Base-by-base conservation (phyloP, 768 basidiomycete species). In the Rhodosporidiobolus sp. region DNA sequence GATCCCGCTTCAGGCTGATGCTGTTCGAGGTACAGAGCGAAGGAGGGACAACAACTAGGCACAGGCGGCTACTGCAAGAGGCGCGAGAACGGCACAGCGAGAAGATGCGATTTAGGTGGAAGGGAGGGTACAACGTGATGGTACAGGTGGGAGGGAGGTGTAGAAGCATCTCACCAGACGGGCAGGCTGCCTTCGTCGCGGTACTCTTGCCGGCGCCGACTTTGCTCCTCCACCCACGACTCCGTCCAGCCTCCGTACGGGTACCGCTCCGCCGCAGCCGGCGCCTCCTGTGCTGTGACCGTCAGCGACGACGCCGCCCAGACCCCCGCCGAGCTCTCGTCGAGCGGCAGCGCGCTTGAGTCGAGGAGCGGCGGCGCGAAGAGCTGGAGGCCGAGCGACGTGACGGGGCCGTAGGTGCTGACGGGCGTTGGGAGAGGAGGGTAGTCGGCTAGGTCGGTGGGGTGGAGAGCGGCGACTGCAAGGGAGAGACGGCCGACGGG, bases 181-280 rank as follows among this genome's bases (percentile, higher is more conserved):
- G 32, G 62, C 50, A n/a, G n/a, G 35, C 9, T n/a, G n/a, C n/a
- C 50, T 1, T 17, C 5, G 8, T 26, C 4, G 60, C 20, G 38
- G 11, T 32, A 22, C 30, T 34, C 60, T 2, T 4, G n/a, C 60
- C 28, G 7, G 32, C 20, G 26, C 24, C 30, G 22, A 16, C n/a
- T 43, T n/a, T 63, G 62, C 50, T 38, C 52, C 8, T 35, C 62
- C 34, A 63, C 35, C 62, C 62, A 63, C 34, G 35, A 14, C 38
- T 63, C 50, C 17, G 62, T 63, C 35, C 35, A 63, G 16, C 16
- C 5, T 16, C 20, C 35, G 19, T 8, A 20, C 9, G 8, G 11
- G 35, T 49, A 26, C 53, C 53, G 34, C 19, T 52, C 50, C 50
- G 50, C 9, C 19, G n/a, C 8, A 20, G 6, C 50, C 50, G 50